Evolutionary conservation across 768 basidiomycete species (phyloP).

Genomic region (Gyrodon lividus): DNA sequence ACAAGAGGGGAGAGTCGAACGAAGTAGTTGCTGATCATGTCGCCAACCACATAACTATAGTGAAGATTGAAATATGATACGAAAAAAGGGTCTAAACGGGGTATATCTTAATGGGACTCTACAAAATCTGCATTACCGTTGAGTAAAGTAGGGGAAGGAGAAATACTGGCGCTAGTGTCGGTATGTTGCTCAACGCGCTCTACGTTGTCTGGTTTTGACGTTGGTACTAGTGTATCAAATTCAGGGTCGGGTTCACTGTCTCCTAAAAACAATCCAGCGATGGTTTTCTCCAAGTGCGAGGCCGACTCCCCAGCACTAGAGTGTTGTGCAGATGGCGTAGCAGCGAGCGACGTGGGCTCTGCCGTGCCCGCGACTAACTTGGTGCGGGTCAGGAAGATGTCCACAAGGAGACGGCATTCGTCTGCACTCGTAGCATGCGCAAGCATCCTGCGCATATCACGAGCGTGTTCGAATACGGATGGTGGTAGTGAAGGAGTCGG

Average conservation of each 20-base stretch:
- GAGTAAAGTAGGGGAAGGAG: not conserved
- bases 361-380: constrained; percentile 40
- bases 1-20: constrained; percentile 2
- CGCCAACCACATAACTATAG: constrained; percentile 7
- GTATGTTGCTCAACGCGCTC: constrained; percentile 2
- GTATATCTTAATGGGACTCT: constrained; percentile 18
- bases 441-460: constrained; percentile 68
- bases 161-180: not conserved
- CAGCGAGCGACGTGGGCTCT: constrained; percentile 28
- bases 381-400: constrained; percentile 73
- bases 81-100: not conserved
- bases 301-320: constrained; percentile 11
- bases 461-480: constrained; percentile 45
- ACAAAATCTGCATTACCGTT: constrained; percentile 1
- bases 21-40: constrained; percentile 9
- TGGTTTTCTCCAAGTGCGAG: constrained; percentile 42
- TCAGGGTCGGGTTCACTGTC: constrained; percentile 14
- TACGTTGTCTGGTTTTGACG: not conserved
- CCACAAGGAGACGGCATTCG: constrained; percentile 83
- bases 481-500: constrained; percentile 19
- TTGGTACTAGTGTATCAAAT: not conserved
- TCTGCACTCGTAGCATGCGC: constrained; percentile 68
- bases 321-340: constrained; percentile 38
- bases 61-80: not conserved
- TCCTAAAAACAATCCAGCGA: constrained; percentile 49